Evolutionary conservation across 768 basidiomycete species (phyloP), one percentile per base, ranked within the genome.

Genomic region (Chlorophyllum brunneum): DNA sequence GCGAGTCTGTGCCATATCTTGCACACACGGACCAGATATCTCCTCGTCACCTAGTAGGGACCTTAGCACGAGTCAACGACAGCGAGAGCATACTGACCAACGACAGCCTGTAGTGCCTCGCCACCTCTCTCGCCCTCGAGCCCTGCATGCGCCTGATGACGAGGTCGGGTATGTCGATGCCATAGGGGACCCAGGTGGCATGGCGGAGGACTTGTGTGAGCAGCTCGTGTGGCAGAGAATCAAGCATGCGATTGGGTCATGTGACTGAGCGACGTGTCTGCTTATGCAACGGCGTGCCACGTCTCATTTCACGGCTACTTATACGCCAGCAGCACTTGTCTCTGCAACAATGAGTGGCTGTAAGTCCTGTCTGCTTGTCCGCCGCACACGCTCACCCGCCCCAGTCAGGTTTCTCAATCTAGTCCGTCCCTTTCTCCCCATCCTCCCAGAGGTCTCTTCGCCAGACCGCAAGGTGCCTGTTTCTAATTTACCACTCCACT

Each of bases 381-480:
- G n/a, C 34, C n/a, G 36, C 38, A 47, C 54, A 11, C 13, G 51
- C 30, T 26, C 22, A 57, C 10, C 10, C 41, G 48, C 45, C 43
- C 45, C n/a, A 95, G 94, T 95, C 74, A 91, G 94, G 74, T 95
- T 97, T 76, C 78, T 98, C 64, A 95, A 95, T 76, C 92, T 95
- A 65, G 95, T 97, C 74, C 86, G 94, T 70, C 95, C 95, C 53
- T 98, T 99, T 78, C 83, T 98, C 72, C 90, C 92, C 44, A 86
- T 98, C 64, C 79, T 98, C 56, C 95, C 95, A 44, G 95, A 99
- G 74, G 94, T 98, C 54, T 92, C 95, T 57, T 94, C 95, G 43
- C 95, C 95, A 48, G 95, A 98, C 76, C 88, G 93, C 70, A 98
- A 97, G 78, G 95, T 93, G 63, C 52, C 68, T 9, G 37, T 48